These are phyloP conservation scores for Botrytis porri DNA, from an alignment of 2,329 filamentous ascomycete genomes.

Conservation along the genomic window DNA sequence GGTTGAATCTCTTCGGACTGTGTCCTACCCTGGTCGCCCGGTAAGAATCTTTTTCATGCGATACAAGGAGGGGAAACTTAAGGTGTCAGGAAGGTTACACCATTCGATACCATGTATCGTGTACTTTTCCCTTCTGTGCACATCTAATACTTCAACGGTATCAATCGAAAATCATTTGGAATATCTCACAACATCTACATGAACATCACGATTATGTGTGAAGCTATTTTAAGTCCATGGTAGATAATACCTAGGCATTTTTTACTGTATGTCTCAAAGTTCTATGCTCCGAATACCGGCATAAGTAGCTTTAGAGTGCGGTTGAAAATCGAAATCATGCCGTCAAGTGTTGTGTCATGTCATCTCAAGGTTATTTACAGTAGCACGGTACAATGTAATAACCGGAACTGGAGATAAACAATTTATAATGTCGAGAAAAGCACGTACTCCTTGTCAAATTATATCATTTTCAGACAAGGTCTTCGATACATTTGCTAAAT, in stretches of 20 bases:
- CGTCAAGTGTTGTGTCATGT: conserved; percentile 20
- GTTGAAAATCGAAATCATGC: conserved; percentile 11
- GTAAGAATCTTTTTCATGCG: conserved; percentile 11
- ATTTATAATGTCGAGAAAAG: conserved; percentile 12
- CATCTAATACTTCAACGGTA: conserved; percentile 13
- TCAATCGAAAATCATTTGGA: conserved; percentile 10
- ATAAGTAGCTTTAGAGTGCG: conserved; percentile 3
- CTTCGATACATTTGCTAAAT: neutral
- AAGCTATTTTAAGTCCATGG: neutral
- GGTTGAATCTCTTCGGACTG: conserved; percentile 5
- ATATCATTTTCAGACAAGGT: neutral
- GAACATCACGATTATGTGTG: neutral
- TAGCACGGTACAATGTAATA: conserved; percentile 16
- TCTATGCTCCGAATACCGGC: conserved; percentile 11
- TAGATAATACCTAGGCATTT: neutral
- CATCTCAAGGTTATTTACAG: conserved; percentile 15
- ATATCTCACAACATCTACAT: conserved; percentile 8
- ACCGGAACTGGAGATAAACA: conserved; percentile 14
- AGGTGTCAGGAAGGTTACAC: conserved; percentile 16
- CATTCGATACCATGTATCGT: conserved; percentile 8
- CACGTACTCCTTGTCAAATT: conserved; percentile 4
- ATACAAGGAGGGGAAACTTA: conserved; percentile 11
- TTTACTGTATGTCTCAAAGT: conserved; percentile 2
- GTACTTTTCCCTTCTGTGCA: conserved; percentile 2
- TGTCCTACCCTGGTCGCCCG: conserved; percentile 7